phyloP scores from a whole-genome alignment of 2,329 filamentous ascomycete genomes.

The Penicillium sp. region DNA sequence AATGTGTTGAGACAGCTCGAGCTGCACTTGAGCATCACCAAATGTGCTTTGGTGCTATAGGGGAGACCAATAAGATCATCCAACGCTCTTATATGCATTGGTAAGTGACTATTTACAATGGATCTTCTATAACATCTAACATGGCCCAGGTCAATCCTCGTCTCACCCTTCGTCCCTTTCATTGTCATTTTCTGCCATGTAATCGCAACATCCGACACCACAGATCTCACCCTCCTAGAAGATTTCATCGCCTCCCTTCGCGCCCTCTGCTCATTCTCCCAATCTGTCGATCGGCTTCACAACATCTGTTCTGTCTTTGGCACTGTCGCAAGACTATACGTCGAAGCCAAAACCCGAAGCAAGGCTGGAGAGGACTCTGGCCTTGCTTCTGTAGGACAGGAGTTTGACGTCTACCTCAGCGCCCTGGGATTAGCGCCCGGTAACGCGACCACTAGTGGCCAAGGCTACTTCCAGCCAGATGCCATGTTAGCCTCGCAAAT shows the following conservation, averaged over 20 bases:
- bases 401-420: slow-evolving; percentile 65
- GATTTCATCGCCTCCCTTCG: slow-evolving; percentile 59
- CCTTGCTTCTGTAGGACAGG: slow-evolving; percentile 54
- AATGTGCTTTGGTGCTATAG: slow-evolving; percentile 26
- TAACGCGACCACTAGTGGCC: slow-evolving; percentile 1
- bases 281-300: slow-evolving; percentile 61
- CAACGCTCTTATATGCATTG: slow-evolving; percentile 39
- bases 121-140: not conserved
- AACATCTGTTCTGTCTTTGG: slow-evolving; percentile 63
- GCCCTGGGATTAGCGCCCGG: slow-evolving; percentile 60
- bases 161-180: slow-evolving; percentile 52
- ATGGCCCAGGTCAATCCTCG: slow-evolving; percentile 35
- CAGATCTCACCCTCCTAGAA: slow-evolving; percentile 56
- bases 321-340: slow-evolving; percentile 61
- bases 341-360: slow-evolving; percentile 61
- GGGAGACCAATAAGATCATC: slow-evolving; percentile 27
- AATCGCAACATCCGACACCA: slow-evolving; percentile 52
- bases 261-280: slow-evolving; percentile 53
- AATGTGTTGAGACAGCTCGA: slow-evolving; percentile 40
- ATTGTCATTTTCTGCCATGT: slow-evolving; percentile 51
- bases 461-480: slow-evolving; percentile 11
- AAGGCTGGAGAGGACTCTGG: slow-evolving; percentile 49
- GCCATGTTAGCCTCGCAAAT: slow-evolving; percentile 1
- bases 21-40: slow-evolving; percentile 36
- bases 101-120: slow-evolving; percentile 17